Base-by-base conservation (phyloP, 2,329 filamentous ascomycete species). In the Dactylellina leptospora region DNA sequence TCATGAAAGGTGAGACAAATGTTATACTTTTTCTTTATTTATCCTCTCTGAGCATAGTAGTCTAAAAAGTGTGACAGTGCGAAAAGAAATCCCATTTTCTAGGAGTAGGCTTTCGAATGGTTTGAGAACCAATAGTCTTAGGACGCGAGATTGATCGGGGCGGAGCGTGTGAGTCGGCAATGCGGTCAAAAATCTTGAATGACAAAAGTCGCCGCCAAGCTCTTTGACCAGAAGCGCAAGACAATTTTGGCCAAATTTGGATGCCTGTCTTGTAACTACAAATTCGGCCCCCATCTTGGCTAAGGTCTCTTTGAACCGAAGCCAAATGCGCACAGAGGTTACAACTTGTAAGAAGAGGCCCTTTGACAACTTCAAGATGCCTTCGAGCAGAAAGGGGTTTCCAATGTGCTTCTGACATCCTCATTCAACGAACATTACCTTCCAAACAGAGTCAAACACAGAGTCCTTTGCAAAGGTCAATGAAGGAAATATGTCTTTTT, bases 181-280 rank as follows among this genome's bases (percentile, higher is more conserved):
- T 22, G 20, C 5, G 18, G 13, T 16, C 42, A 10, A 10, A 8
- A 13, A 16, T 23, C n/a, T 33, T 30, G 38, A 42, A n/a, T 42
- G 4, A 18, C 47, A n/a, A 51, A 4, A 2, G 25, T 6, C 13
- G 25, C 13, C 18, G 47, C 47, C 47, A 51, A 51, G 47, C 47
- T 3, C 16, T 28, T 8, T 16, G 13, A 11, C 27, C 47, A 51
- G 25, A 51, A 51, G 47, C 27, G 47, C 47, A 51, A 51, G 33
- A 51, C 47, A 51, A 33, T 28, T 33, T 6, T 6, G 30, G 4
- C 33, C 23, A n/a, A n/a, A n/a, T n/a, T 2, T 30, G 4, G 44
- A 27, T 27, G 18, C 3, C 6, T 8, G 5, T 8, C n/a, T 6
- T 6, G 18, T 8, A 10, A 6, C 9, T 48, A 11, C 4, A 23